phyloP scores from a whole-genome alignment of 257 asterid species.

The Datura wrightii region DNA sequence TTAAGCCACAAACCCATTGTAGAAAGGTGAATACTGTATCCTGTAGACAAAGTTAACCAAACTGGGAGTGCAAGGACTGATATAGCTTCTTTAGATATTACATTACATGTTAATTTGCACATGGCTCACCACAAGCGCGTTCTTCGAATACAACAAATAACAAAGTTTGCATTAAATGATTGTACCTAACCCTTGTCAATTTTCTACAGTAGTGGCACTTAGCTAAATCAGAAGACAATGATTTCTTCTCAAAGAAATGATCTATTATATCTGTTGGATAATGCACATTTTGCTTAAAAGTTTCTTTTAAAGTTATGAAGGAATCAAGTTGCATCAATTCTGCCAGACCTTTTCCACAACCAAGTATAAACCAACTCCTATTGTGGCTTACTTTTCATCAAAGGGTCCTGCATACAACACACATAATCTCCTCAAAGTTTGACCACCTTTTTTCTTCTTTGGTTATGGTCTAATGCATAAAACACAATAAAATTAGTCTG shows the following conservation, averaged over 20 bases:
- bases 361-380: conserved; percentile 75
- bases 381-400: conserved; percentile 68
- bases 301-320: conserved; percentile 37
- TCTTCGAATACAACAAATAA: not conserved
- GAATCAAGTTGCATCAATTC: conserved; percentile 65
- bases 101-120: not conserved
- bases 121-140: not conserved
- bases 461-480: not conserved
- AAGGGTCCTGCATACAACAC: conserved; percentile 61
- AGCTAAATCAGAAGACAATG: conserved; percentile 40
- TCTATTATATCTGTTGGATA: not conserved
- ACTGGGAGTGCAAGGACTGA: not conserved
- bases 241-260: not conserved
- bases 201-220: conserved; percentile 43
- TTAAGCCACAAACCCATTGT: not conserved
- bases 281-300: not conserved
- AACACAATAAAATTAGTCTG: not conserved
- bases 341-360: conserved; percentile 51
- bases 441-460: not conserved
- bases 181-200: not conserved
- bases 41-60: not conserved
- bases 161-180: conserved; percentile 8
- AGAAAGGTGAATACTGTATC: not conserved
- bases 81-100: not conserved
- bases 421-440: conserved; percentile 69